Evolutionary conservation across 352 stramenopile genomes (phyloP), one percentile per base, ranked within the genome.

Genomic region (Plasmopara halstedii): DNA sequence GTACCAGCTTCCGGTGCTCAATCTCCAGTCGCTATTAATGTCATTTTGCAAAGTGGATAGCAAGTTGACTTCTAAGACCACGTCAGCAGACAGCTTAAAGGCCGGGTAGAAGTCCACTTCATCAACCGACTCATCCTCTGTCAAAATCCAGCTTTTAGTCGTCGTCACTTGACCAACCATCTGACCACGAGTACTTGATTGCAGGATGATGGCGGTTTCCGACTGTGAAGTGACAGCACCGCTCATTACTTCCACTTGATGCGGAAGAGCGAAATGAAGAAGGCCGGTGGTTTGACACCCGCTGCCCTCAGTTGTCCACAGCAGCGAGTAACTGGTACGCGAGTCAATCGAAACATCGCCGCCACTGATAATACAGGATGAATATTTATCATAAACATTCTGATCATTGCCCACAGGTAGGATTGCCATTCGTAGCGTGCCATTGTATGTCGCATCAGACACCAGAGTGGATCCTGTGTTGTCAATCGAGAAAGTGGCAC

Each of bases 211-310:
- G 0, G 70, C 53, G 5, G 22, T 47, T 10, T 39, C 56, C 18
- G 37, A 62, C 20, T 71, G 50, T 11, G 55, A 44, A 13, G 50
- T 62, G 11, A 42, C 50, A 5, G 38, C 38, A 9, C 40, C 39
- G 4, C 17, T 29, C 39, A 89, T 56, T 2, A 65, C 67, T 35
- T 76, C 62, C 11, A 85, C 36, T 27, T 90, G 79, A 41, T 90
- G 79, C 33, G 58, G 69, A 21, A 88, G 54, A 5, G 72, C 75
- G 56, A 90, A 88, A 48, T 90, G 75, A 26, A 86, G 50, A 15
- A 90, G 56, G 1, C 78, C 78, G 7, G 39, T 46, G 8, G 45
- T 64, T 2, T 60, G 53, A 42, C 78, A 89, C 14, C 50, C 62
- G 9, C 52, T 55, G 41, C 79, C 79, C 7, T 81, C 59, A 4